These are phyloP conservation scores for Plasmodium cynomolgi DNA, from an alignment of 169 alveolate species.

Conservation along the genomic window DNA sequence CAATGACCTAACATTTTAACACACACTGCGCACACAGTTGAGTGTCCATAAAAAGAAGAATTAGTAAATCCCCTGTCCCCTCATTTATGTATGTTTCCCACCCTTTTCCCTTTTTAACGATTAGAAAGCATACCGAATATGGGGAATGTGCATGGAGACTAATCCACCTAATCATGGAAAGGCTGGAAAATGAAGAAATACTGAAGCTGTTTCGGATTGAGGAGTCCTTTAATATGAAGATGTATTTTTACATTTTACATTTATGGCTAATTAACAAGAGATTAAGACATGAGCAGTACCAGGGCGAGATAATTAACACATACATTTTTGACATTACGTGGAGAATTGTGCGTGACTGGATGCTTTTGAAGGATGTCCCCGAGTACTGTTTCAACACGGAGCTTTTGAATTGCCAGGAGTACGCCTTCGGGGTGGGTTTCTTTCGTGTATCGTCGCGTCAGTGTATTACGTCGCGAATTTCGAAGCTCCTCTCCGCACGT, in stretches of 20 bases:
- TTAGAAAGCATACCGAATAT: conserved; percentile 73
- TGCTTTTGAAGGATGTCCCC: conserved; percentile 74
- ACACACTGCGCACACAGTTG: not conserved
- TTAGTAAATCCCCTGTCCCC: not conserved
- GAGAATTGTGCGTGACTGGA: conserved; percentile 82
- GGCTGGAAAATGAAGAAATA: conserved; percentile 83
- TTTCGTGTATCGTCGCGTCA: not conserved
- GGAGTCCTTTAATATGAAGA: conserved; percentile 82
- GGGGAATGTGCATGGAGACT: conserved; percentile 83
- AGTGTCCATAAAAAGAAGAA: not conserved
- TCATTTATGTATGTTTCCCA: not conserved
- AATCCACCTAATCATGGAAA: conserved; percentile 82
- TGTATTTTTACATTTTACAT: conserved; percentile 81
- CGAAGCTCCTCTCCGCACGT: not conserved
- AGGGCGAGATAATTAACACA: conserved; percentile 81
- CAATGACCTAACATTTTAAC: not conserved
- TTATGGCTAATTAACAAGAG: conserved; percentile 83
- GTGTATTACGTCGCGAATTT: not conserved
- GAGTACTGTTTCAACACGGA: conserved; percentile 65
- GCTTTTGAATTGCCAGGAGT: conserved; percentile 70
- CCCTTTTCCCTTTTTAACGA: not conserved
- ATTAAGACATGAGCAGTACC: conserved; percentile 78
- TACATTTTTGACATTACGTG: conserved; percentile 77
- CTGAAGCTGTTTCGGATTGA: conserved; percentile 78
- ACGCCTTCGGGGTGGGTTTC: conserved; percentile 58